Conservation (phyloP, 164 flowering plant genomes). For the Tinospora cordifolia region DNA sequence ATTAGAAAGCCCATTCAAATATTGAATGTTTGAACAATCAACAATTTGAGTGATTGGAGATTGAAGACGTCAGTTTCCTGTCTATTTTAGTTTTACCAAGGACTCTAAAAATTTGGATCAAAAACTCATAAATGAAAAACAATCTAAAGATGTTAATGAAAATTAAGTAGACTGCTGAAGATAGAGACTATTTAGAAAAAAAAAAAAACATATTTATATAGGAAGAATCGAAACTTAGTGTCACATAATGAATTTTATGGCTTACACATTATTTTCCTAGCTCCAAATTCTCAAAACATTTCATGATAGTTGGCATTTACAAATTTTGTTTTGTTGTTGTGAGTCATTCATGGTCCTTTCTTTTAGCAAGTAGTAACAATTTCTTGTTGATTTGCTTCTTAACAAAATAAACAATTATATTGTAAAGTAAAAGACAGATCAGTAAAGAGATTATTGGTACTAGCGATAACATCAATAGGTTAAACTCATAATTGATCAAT, state of each 20-base stretch:
- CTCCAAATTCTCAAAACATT: slow-evolving; percentile 28
- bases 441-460: too few relatives aligned
- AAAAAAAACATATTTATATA: slow-evolving; percentile 24
- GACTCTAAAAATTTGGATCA: slow-evolving; percentile 36
- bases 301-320: slow-evolving; percentile 46
- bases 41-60: slow-evolving; percentile 42
- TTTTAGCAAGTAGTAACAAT: too few relatives aligned
- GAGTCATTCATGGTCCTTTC: slow-evolving; percentile 20
- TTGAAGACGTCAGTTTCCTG: slow-evolving; percentile 65
- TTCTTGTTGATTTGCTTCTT: too few relatives aligned
- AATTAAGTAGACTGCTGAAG: slow-evolving; percentile 21
- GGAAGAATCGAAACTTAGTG: slow-evolving; percentile 24
- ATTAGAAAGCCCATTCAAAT: slow-evolving; percentile 38
- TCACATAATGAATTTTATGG: slow-evolving; percentile 44
- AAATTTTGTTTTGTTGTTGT: slow-evolving; percentile 46
- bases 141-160: slow-evolving; percentile 41
- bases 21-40: slow-evolving; percentile 42
- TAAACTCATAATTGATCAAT: too few relatives aligned
- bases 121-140: slow-evolving; percentile 39
- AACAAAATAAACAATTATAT: too few relatives aligned
- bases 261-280: slow-evolving; percentile 44
- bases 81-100: slow-evolving; percentile 24
- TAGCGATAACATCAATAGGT: too few relatives aligned
- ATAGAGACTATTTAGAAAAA: not conserved
- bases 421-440: too few relatives aligned